Evolutionary conservation across 306 rosid species (phyloP).

Genomic region (Pachyrhizus erosus): DNA sequence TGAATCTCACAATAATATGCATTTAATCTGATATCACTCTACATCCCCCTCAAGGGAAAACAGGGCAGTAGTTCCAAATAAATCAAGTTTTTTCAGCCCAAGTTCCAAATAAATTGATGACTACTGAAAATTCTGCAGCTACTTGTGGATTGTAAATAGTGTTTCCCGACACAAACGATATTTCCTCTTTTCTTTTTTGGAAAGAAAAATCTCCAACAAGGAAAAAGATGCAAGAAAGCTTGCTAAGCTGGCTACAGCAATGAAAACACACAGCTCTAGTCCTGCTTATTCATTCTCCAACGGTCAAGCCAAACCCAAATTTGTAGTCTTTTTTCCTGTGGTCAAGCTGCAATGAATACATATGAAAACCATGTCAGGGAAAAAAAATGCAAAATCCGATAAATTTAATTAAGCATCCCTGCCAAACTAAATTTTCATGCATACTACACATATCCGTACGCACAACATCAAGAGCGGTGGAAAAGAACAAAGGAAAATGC

Average conservation of each 20-base stretch:
- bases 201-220: constrained; percentile 39
- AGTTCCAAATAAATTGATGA: constrained; percentile 37
- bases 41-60: constrained; percentile 53
- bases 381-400: neutral
- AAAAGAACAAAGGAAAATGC: neutral
- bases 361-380: constrained; percentile 36
- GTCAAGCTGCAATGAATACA: constrained; percentile 73
- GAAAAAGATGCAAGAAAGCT: constrained; percentile 45
- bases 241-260: constrained; percentile 39
- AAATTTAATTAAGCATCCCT: constrained; percentile 4
- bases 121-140: constrained; percentile 45
- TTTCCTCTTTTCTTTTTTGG: constrained; percentile 43
- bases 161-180: constrained; percentile 50
- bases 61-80: constrained; percentile 47
- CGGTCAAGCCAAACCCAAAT: constrained; percentile 96
- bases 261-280: constrained; percentile 35
- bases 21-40: constrained; percentile 54
- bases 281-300: constrained; percentile 77
- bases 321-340: constrained; percentile 96
- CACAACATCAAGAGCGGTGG: neutral
- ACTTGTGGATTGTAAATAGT: constrained; percentile 42
- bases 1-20: constrained; percentile 52
- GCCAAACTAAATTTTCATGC: constrained; percentile 20
- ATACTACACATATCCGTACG: neutral
- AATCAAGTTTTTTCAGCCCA: constrained; percentile 31